Base-by-base conservation (phyloP, 371 early-diverging fungal species). In the Actinomucor elegans region DNA sequence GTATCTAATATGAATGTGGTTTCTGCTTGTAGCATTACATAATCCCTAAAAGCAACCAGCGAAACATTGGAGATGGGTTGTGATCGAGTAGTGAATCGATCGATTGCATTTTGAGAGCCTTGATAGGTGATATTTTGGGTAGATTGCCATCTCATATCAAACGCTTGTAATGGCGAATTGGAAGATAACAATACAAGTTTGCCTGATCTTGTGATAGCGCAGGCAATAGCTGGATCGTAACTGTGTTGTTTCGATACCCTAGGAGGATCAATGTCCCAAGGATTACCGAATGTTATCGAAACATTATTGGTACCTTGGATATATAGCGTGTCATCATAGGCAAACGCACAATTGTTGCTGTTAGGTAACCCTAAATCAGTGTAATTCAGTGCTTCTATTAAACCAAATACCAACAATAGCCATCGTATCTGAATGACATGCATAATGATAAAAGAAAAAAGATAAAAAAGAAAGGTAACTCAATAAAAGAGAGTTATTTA, bases 321-420 rank as follows among this genome's bases (percentile, higher is more conserved):
- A 35, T 52, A 44, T 17, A 52, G 20, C n/a, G 42, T 42, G 17
- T 26, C 15, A 5, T 42, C 18, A 4, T 1, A 15, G n/a, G 29
- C 28, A 27, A 50, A 33, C 18, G 33, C 20, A 33, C 56, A 56
- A 28, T 48, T 38, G 24, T 43, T 52, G n/a, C 11, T 24, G 35
- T 34, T 48, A 15, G 56, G 56, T 21, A 56, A 34, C 9, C 56
- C 56, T n/a, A 56, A 42, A 48, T 56, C 56, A 6, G 33, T 27
- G 37, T 40, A 27, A 41, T 35, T 34, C 12, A 56, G 41, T 6
- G 38, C 27, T 26, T 38, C 20, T 21, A 35, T 34, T 46, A n/a
- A 38, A 18, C 33, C 38, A 23, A 35, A 38, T 23, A 52, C 10
- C 2, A 52, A 4, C 18, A 38, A 14, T 26, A 51, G 29, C 18